Evolutionary conservation across 257 asterid species (phyloP).

Genomic region (Paraleonurus japonicus): DNA sequence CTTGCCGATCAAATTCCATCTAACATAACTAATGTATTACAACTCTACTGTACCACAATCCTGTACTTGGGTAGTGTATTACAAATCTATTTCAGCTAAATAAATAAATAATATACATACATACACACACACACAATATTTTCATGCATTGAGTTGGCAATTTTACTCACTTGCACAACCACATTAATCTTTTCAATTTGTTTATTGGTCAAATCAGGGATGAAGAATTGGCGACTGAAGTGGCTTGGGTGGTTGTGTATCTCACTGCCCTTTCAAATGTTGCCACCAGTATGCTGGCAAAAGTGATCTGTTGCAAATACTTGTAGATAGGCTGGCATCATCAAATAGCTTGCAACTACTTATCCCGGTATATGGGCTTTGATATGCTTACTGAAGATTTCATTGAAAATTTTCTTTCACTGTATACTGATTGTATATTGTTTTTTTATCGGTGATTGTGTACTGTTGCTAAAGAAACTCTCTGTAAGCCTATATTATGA

Average conservation of each 20-base stretch:
- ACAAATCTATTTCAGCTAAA: no score
- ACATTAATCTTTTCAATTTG: constrained; percentile 19
- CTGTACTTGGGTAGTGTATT: no score
- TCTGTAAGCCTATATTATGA: neutral
- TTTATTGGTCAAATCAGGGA: constrained; percentile 54
- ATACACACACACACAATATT: neutral
- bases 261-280: constrained; percentile 86
- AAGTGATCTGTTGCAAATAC: constrained; percentile 63
- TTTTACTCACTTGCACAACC: neutral
- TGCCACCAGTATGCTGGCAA: constrained; percentile 73
- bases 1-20: neutral
- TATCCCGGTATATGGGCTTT: constrained; percentile 73
- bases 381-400: constrained; percentile 7
- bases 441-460: no score
- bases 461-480: constrained; percentile 16
- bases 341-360: constrained; percentile 81
- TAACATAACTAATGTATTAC: neutral
- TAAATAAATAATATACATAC: neutral
- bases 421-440: neutral
- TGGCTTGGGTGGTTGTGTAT: constrained; percentile 97
- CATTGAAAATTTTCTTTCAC: neutral
- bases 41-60: neutral
- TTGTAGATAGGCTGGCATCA: constrained; percentile 68
- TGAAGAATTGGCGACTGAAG: constrained; percentile 92
- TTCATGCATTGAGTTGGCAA: neutral